phyloP scores from a whole-genome alignment of 352 stramenopile genomes.

The Pythium phragmitis region DNA sequence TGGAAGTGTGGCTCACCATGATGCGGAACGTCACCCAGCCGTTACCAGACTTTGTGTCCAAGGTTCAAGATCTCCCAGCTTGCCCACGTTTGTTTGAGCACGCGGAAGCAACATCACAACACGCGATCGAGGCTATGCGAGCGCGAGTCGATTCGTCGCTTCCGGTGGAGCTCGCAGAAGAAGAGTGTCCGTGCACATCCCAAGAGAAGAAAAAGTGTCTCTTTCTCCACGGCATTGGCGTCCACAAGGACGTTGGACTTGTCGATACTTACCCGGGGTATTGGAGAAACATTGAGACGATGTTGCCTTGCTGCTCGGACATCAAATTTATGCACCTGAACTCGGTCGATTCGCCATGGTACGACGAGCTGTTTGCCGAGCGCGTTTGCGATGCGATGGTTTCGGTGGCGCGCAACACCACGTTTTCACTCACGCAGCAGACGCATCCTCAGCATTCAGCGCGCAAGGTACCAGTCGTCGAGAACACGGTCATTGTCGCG shows the following conservation, averaged over 20 bases:
- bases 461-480: neutral
- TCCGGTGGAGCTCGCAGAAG: constrained; percentile 1
- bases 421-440: constrained; percentile 18
- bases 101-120: neutral
- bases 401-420: constrained; percentile 16
- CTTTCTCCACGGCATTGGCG: constrained; percentile 48
- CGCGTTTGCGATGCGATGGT: constrained; percentile 27
- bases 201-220: constrained; percentile 35
- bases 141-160: neutral
- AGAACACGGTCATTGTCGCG: constrained; percentile 33
- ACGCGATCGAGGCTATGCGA: neutral
- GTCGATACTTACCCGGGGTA: constrained; percentile 28
- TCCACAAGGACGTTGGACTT: constrained; percentile 28
- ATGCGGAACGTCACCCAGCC: neutral
- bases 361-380: constrained; percentile 25
- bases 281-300: constrained; percentile 25
- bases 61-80: neutral
- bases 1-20: constrained; percentile 1
- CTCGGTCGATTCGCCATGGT: constrained; percentile 32
- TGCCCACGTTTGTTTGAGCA: neutral
- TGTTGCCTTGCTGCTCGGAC: constrained; percentile 30
- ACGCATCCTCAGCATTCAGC: neutral
- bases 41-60: constrained; percentile 4
- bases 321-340: constrained; percentile 38
- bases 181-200: constrained; percentile 16